Evolutionary conservation across 352 stramenopile species (phyloP).

Genomic region (Elongisporangium undulatum): DNA sequence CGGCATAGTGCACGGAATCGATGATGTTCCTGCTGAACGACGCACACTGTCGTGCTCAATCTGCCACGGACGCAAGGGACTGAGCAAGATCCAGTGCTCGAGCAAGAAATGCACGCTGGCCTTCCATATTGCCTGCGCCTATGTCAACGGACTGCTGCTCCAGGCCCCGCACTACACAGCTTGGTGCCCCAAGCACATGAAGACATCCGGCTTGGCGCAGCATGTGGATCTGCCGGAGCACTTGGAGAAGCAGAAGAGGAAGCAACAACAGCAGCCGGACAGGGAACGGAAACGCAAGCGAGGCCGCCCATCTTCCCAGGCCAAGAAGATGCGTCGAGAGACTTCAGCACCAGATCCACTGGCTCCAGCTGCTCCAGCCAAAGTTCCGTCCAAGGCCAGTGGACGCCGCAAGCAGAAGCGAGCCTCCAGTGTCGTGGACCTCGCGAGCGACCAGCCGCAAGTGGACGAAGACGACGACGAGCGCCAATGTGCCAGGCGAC

Average conservation of each 20-base stretch:
- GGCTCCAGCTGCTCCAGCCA: conserved; percentile 8
- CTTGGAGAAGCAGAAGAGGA: conserved; percentile 34
- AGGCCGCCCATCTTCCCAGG: conserved; percentile 2
- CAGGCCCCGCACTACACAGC: conserved; percentile 61
- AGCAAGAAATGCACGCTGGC: conserved; percentile 57
- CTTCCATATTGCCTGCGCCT: conserved; percentile 73
- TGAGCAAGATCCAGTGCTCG: conserved; percentile 83
- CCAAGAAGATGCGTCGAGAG: conserved; percentile 23
- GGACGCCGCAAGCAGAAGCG: conserved; percentile 48
- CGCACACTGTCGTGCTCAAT: conserved; percentile 49
- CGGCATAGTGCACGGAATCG: conserved; percentile 54
- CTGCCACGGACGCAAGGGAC: conserved; percentile 48
- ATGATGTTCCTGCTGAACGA: conserved; percentile 47
- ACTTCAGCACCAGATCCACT: conserved; percentile 20
- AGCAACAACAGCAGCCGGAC: conserved; percentile 10
- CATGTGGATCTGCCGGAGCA: conserved; percentile 67
- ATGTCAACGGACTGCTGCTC: conserved; percentile 62
- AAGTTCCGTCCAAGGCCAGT: conserved; percentile 39
- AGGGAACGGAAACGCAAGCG: conserved; percentile 7
- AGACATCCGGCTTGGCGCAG: conserved; percentile 55
- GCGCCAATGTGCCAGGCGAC: conserved; percentile 27
- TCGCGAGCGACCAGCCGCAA: conserved; percentile 9
- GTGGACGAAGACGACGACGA: conserved; percentile 11
- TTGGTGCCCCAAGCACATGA: conserved; percentile 76
- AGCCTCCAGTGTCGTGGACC: conserved; percentile 7